phyloP scores from a whole-genome alignment of 805 yeast species.

The Lipomyces japonicus region DNA sequence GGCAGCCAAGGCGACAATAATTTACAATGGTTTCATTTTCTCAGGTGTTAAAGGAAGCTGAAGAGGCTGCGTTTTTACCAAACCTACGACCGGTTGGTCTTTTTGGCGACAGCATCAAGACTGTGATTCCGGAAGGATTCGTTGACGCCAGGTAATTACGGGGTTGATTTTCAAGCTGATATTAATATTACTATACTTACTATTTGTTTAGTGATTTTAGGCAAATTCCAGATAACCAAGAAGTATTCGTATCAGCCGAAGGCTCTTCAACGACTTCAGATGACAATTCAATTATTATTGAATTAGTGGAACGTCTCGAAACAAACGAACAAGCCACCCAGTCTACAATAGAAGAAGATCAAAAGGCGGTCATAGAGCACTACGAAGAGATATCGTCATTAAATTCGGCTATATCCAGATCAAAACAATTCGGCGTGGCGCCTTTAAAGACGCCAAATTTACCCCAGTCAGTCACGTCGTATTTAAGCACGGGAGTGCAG shows the following conservation, averaged over 20 bases:
- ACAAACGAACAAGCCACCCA: constrained; percentile 38
- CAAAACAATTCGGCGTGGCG: constrained; percentile 2
- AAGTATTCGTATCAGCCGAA: constrained; percentile 62
- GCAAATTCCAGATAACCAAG: constrained; percentile 91
- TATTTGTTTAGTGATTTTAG: constrained; percentile 49
- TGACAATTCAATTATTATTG: constrained; percentile 41
- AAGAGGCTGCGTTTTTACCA: constrained; percentile 8
- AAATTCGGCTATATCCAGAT: constrained; percentile 24
- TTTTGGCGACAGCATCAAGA: constrained; percentile 80
- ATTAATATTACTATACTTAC: background rate
- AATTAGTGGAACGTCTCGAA: constrained; percentile 42
- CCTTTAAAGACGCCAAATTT: background rate
- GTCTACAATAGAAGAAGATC: constrained; percentile 33
- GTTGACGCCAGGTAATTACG: constrained; percentile 66
- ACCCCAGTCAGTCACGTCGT: constrained; percentile 11
- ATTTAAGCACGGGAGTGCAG: constrained; percentile 11
- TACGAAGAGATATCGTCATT: constrained; percentile 32
- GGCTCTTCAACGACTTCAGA: constrained; percentile 23
- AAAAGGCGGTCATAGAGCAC: constrained; percentile 30
- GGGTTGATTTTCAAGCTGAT: background rate
- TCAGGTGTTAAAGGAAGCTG: constrained; percentile 8
- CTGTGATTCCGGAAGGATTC: constrained; percentile 55
- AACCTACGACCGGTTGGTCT: constrained; percentile 36
- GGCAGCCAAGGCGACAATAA: no score
- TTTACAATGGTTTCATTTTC: constrained; percentile 7